phyloP scores from a whole-genome alignment of 2,329 filamentous ascomycete genomes.

The Zarea fungicola region DNA sequence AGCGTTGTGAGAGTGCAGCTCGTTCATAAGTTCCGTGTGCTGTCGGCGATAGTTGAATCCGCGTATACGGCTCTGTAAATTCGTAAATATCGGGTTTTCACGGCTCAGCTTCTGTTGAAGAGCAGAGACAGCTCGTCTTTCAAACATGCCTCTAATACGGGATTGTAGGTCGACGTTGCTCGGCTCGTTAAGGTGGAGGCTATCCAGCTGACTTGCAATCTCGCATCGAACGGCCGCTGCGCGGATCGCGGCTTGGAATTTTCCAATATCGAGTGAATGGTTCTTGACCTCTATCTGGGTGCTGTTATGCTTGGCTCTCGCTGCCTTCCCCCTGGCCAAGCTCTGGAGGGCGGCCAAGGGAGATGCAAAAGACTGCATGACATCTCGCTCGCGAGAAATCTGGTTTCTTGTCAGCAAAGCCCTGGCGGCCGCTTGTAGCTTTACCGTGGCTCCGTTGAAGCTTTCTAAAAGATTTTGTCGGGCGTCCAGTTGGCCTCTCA shows the following conservation, averaged over 20 bases:
- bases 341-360: conserved; percentile 43
- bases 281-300: conserved; percentile 45
- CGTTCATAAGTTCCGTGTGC: conserved; percentile 58
- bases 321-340: conserved; percentile 40
- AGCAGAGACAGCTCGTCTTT: conserved; percentile 43
- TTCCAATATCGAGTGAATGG: conserved; percentile 38
- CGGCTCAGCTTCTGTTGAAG: conserved; percentile 52
- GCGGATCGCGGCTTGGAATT: conserved; percentile 48
- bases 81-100: conserved; percentile 51
- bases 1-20: conserved; percentile 63
- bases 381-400: conserved; percentile 45
- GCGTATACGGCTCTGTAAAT: conserved; percentile 62
- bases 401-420: conserved; percentile 55
- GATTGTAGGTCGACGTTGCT: conserved; percentile 52
- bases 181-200: conserved; percentile 40
- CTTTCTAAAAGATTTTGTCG: conserved; percentile 49
- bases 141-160: conserved; percentile 55
- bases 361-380: conserved; percentile 44
- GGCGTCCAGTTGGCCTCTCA: conserved; percentile 51
- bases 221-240: conserved; percentile 50
- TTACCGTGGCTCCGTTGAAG: conserved; percentile 44
- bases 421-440: conserved; percentile 62
- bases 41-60: conserved; percentile 60
- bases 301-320: conserved; percentile 39
- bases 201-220: conserved; percentile 42